Evolutionary conservation across 495 filamentous ascomycete species (phyloP).

Genomic region (Aspergillus nanangensis): DNA sequence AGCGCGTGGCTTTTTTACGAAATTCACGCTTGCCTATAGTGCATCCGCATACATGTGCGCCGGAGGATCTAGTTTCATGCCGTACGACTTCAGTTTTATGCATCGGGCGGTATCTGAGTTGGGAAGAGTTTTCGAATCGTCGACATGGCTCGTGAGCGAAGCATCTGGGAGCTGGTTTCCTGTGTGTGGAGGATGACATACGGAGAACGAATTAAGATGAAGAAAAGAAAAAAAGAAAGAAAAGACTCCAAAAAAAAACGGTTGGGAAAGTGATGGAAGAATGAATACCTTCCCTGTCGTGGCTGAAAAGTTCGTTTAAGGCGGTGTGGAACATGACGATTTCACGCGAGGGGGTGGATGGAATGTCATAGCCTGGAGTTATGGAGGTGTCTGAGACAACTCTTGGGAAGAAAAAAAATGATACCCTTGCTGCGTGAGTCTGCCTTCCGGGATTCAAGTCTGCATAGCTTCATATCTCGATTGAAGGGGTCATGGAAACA

Average conservation of each 20-base stretch:
- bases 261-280: not conserved
- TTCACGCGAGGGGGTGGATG: slow-evolving; percentile 29
- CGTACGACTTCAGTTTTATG: slow-evolving; percentile 29
- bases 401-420: slow-evolving; percentile 48
- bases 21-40: slow-evolving; percentile 31
- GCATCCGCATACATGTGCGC: slow-evolving; percentile 24
- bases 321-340: slow-evolving; percentile 26
- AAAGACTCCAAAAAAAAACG: not conserved
- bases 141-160: slow-evolving; percentile 17
- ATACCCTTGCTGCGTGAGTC: slow-evolving; percentile 49
- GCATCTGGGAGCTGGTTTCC: slow-evolving; percentile 25
- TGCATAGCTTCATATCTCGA: slow-evolving; percentile 37
- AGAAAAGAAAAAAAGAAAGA: slow-evolving; percentile 8
- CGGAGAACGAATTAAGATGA: slow-evolving; percentile 1
- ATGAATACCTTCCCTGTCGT: slow-evolving; percentile 21
- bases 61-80: slow-evolving; percentile 29
- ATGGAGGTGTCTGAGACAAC: slow-evolving; percentile 44
- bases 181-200: slow-evolving; percentile 16
- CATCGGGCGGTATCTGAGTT: slow-evolving; percentile 31
- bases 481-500: slow-evolving; percentile 25
- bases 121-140: slow-evolving; percentile 17
- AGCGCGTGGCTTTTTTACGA: slow-evolving; percentile 34
- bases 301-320: slow-evolving; percentile 27
- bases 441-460: slow-evolving; percentile 38
- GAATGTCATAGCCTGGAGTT: slow-evolving; percentile 40